Evolutionary conservation across 176 grass and related monocot species (phyloP), one percentile per base, ranked within the genome.

Genomic region (Zoysia pacifica): DNA sequence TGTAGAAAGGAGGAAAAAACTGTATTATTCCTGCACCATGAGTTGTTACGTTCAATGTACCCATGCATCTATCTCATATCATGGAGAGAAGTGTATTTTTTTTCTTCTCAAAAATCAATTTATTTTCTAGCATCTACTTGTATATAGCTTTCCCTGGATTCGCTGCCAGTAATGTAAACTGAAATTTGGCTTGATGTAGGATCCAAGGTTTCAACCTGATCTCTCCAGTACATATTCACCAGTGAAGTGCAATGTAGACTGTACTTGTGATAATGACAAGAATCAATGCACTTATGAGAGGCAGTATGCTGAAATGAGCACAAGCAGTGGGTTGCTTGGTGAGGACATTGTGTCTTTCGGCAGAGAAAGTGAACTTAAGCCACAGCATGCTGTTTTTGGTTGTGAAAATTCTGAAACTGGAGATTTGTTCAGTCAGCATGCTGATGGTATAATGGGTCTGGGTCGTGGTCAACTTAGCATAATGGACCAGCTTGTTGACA

Each of bases 271-370:
- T 75, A 84, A 77, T 36, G 82, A 93, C 46, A 88, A 75, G 37
- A 86, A 75, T 54, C 97, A 99, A 41, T 99, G 97, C 87, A 82
- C 83, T 72, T 99, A 99, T 18, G 97, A 99, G 88, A 88, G 97
- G 58, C 90, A 93, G 67, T 99, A 99, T 94, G 93, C 97, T 75
- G 97, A 95, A 89, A 99, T 99, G 97, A 99, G 97, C 88, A 95
- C 97, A 67, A 96, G 97, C 82, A 95, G 93, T 19, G 97, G 97
- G 10, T 90, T 99, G 40, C 90, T 99, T 71, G 97, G 97, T 48
- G 84, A 91, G 38, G 97, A 99, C 47, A 73, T 89, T 81, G 76
- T 99, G 44, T 91, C 93, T 4, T 99, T 99, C 65, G 97, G 97
- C 47, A 79, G 51, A 84, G 93, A 93, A 79, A 95, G 92, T 76